Evolutionary conservation across 192 early-diverging fungal species (phyloP).

Genomic region (Entomortierella chlamydospora): DNA sequence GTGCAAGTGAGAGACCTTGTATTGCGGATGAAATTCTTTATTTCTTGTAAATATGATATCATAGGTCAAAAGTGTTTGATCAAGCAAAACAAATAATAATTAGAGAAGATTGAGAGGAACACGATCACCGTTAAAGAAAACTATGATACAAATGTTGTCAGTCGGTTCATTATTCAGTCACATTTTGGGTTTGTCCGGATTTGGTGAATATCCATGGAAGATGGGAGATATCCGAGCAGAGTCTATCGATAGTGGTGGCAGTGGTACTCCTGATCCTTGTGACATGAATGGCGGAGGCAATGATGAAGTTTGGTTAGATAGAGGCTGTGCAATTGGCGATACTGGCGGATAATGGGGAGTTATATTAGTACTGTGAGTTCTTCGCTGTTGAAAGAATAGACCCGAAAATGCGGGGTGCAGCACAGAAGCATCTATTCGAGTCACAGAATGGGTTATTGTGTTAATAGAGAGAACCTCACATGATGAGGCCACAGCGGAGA

Average conservation of each 20-base stretch:
- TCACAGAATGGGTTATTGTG: background rate
- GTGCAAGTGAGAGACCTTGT: too few species aligned
- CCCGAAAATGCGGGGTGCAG: slow-evolving; percentile 48
- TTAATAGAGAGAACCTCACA: too few species aligned
- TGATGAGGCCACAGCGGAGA: too few species aligned
- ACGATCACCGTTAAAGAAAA: too few species aligned
- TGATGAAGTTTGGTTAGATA: background rate
- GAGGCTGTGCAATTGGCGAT: background rate
- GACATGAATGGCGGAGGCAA: background rate
- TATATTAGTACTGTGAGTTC: slow-evolving; percentile 2
- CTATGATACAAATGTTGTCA: background rate
- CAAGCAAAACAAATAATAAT: too few species aligned
- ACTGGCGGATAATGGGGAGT: background rate
- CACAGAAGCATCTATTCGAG: slow-evolving; percentile 24
- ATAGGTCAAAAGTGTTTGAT: background rate
- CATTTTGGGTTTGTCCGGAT: slow-evolving; percentile 34
- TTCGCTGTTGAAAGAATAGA: slow-evolving; percentile 37
- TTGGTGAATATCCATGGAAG: slow-evolving; percentile 31
- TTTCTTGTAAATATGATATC: too few species aligned
- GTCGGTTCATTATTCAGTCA: background rate
- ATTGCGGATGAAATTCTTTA: too few species aligned
- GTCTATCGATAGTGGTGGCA: slow-evolving; percentile 13
- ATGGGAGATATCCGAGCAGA: slow-evolving; percentile 40
- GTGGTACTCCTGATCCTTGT: background rate
- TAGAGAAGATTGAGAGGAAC: too few species aligned